These are phyloP conservation scores for Talaromyces marneffei DNA, from an alignment of 2,329 filamentous ascomycete species.

Conservation along the genomic window DNA sequence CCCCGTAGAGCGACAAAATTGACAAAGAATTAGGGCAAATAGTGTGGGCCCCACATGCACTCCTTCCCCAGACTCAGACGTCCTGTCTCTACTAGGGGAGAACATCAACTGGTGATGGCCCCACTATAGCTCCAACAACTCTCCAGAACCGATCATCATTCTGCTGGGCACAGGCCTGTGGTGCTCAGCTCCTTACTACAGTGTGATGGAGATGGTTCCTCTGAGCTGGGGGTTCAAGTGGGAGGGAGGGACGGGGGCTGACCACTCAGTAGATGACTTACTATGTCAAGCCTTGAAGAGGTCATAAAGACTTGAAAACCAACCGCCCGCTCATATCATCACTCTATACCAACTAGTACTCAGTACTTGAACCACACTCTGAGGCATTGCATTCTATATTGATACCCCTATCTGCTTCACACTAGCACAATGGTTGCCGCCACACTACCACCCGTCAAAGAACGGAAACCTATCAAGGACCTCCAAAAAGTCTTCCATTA, in stretches of 20 bases:
- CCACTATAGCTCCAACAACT: background rate
- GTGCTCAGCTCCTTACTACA: background rate
- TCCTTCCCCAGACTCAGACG: background rate
- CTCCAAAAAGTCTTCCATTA: slow-evolving; percentile 27
- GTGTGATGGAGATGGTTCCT: background rate
- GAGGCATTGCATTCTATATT: background rate
- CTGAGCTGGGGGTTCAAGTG: background rate
- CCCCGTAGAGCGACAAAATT: background rate
- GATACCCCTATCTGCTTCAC: background rate
- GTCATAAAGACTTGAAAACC: background rate
- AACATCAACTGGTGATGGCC: background rate
- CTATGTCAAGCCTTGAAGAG: background rate
- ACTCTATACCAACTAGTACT: background rate
- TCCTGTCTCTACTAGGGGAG: background rate
- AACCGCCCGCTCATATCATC: background rate
- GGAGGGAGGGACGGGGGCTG: background rate
- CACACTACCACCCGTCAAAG: slow-evolving; percentile 25
- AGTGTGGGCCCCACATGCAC: background rate
- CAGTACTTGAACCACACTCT: background rate
- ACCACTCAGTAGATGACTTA: background rate
- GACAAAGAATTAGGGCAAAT: background rate
- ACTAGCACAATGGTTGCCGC: background rate
- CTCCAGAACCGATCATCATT: background rate
- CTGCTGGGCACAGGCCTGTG: background rate
- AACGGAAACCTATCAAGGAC: slow-evolving; percentile 22